Evolutionary conservation across 352 stramenopile species (phyloP).

Genomic region (Halophytophthora polymorphica): DNA sequence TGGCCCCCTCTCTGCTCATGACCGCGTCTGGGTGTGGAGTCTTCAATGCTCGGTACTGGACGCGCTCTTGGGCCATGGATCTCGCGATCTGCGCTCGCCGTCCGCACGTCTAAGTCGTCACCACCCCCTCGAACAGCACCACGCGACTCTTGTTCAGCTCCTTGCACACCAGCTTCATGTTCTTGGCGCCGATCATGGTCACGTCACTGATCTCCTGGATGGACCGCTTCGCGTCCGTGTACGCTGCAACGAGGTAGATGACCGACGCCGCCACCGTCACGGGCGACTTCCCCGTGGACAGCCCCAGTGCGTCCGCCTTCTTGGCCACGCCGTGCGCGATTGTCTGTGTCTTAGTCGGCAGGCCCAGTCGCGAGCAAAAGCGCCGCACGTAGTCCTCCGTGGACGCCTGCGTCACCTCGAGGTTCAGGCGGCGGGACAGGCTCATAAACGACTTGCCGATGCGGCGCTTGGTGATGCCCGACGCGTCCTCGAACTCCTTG

Average conservation of each 20-base stretch:
- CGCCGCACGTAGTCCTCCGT: slow-evolving; percentile 77
- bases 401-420: slow-evolving; percentile 66
- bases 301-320: slow-evolving; percentile 59
- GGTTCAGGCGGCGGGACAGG: slow-evolving; percentile 44
- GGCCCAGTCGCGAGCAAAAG: slow-evolving; percentile 68
- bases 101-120: slow-evolving; percentile 54
- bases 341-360: slow-evolving; percentile 75
- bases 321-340: slow-evolving; percentile 76
- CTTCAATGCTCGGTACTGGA: no score
- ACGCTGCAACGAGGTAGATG: slow-evolving; percentile 80
- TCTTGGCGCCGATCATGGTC: slow-evolving; percentile 80
- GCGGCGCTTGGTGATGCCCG: slow-evolving; percentile 63
- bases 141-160: slow-evolving; percentile 83
- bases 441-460: slow-evolving; percentile 82
- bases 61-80: no score
- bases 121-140: slow-evolving; percentile 71
- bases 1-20: no score
- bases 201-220: slow-evolving; percentile 82
- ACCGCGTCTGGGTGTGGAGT: no score
- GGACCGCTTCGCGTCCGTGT: slow-evolving; percentile 77
- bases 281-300: slow-evolving; percentile 68
- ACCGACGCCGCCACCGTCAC: slow-evolving; percentile 72
- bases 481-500: slow-evolving; percentile 78
- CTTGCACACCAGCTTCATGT: slow-evolving; percentile 85
- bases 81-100: no score